These are phyloP conservation scores for Rosa chinensis DNA, from an alignment of 306 rosid species.

Conservation along the genomic window DNA sequence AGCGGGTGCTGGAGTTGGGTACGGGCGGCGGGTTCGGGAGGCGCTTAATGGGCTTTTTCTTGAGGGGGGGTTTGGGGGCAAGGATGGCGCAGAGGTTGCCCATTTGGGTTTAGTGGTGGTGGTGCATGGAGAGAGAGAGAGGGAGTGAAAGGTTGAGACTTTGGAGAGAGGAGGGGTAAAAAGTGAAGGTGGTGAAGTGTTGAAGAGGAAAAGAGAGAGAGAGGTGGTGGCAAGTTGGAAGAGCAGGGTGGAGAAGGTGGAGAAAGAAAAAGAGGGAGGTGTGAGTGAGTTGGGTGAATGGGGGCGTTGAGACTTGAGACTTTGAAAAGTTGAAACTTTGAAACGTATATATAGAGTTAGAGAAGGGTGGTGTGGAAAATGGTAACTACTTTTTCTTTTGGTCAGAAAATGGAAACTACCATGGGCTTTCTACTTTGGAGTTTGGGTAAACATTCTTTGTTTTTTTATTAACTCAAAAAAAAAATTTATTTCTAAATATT, in stretches of 20 bases:
- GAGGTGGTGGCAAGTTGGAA: background rate
- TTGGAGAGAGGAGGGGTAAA: background rate
- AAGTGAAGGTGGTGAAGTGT: background rate
- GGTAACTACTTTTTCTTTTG: background rate
- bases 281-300: background rate
- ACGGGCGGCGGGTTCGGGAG: slow-evolving; percentile 43
- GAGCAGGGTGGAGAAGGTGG: background rate
- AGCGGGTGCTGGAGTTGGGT: slow-evolving; percentile 42
- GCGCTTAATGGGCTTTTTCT: slow-evolving; percentile 52
- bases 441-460: background rate
- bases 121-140: slow-evolving; percentile 37
- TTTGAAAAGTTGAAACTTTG: background rate
- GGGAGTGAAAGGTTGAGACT: background rate
- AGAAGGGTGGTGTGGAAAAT: background rate
- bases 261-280: background rate
- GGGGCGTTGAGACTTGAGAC: background rate
- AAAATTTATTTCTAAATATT: too few relatives aligned
- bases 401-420: too few relatives aligned
- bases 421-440: background rate
- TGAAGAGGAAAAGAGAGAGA: background rate
- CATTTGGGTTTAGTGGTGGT: slow-evolving; percentile 36
- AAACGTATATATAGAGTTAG: slow-evolving; percentile 2
- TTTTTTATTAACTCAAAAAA: too few relatives aligned
- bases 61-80: slow-evolving; percentile 37
- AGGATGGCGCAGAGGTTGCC: slow-evolving; percentile 79